Base-by-base conservation (phyloP, 2,329 filamentous ascomycete species). In the Colletotrichum endophyticum region DNA sequence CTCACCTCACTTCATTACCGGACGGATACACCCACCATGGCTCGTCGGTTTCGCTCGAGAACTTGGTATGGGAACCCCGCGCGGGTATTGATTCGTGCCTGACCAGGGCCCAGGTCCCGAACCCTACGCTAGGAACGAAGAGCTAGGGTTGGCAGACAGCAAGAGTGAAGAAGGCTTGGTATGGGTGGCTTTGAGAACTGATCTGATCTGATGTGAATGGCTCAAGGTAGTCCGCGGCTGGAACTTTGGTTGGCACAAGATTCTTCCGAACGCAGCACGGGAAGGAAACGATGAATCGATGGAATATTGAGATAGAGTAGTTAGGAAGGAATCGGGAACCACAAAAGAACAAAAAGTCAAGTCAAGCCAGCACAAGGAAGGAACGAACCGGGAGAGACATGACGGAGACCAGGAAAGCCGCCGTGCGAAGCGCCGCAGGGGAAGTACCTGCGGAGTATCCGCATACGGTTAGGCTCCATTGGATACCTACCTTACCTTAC, bases 81-180 rank as follows among this genome's bases (percentile, higher is more conserved):
- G 69, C 69, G 69, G 69, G 69, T 75, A 63, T 75, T 75, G 73
- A 75, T 75, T 75, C 73, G 68, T 75, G 69, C 66, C 62, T 19
- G 25, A 28, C 15, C 34, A 67, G 67, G 72, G 64, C 56, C 44
- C 32, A 15, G 22, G 56, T 28, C 36, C 16, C 22, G 15, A 61
- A 70, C 22, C 56, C 22, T 56, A 39, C 28, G 16, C 30, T 32
- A 56, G 66, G 56, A 36, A 63, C 25, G 16, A 25, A 39, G 8
- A 19, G 36, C 36, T 39, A 39, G 36, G 36, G 36, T 39, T 19
- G 36, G 36, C 36, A 39, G 44, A 67, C 8, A 22, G 27, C 30
- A 25, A 22, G 16, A 15, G 22, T 32, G 13, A 59, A 15, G 36
- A 53, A 28, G 32, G 19, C 9, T 44, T 36, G 28, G 30, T 19